Evolutionary conservation across 2,329 filamentous ascomycete genomes (phyloP), one percentile per base, ranked within the genome.

Genomic region (Alternaria gansuensis): DNA sequence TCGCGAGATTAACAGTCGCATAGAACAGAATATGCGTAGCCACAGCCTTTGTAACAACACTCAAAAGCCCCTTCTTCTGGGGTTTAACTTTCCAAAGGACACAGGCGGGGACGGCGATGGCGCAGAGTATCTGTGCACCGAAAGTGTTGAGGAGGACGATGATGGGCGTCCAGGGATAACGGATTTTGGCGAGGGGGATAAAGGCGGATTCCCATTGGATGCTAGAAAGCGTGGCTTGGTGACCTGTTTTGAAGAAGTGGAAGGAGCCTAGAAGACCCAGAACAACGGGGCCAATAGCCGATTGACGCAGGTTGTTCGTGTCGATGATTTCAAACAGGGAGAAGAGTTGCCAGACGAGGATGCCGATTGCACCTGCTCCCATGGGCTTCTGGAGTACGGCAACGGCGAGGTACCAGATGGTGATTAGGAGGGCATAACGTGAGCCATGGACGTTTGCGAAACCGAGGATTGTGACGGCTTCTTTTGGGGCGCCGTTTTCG

Each of bases 141-240:
- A 95, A 97, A 0, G 90, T 93, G 81, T 98, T 99, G 60, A 96
- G 83, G 1, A 87, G 80, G 34, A 99, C 87, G 24, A 95, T 82
- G 2, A 98, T 74, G 0, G 93, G 93, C 0, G 88, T 90, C 91
- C 91, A 97, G 0, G 95, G 95, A 78, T 99, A 97, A 57, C 87
- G 86, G 64, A 99, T 87, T 5, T 86, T 87, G 58, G 89, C 87
- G 7, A 98, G 84, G 0, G 94, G 91, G 66, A 99, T 91, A 79
- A 99, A 99, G 3, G 93, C 94, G 21, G 87, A 87, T 79, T 99
- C 95, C 95, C 95, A 99, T 74, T 99, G 95, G 72, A 99, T 94
- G 65, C 88, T 91, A 67, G 89, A 86, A 24, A 97, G 85, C 0
- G 88, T 90, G 11, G 94, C 94, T 79, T 98, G 94, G 78, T 99